phyloP scores from a whole-genome alignment of 257 asterid species.

The Salvia hispanica region DNA sequence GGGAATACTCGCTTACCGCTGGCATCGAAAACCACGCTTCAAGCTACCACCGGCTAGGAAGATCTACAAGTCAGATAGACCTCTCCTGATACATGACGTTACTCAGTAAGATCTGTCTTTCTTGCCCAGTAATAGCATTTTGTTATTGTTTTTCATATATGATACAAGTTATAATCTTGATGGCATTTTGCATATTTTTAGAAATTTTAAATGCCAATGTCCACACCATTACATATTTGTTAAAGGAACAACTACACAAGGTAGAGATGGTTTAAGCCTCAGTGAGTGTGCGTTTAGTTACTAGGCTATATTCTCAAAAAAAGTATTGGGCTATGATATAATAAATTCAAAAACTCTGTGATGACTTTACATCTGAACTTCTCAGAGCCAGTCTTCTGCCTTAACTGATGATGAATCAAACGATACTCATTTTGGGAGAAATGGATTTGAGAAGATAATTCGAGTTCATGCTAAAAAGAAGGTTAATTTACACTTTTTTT shows the following conservation, averaged over 20 bases:
- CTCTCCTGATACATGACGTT: constrained; percentile 55
- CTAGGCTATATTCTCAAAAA: not conserved
- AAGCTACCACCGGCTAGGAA: constrained; percentile 50
- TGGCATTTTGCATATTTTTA: constrained; percentile 4
- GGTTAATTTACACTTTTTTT: constrained; percentile 40
- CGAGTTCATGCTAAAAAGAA: constrained; percentile 65
- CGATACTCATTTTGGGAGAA: constrained; percentile 51
- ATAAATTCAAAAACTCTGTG: constrained; percentile 10
- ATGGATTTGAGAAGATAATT: constrained; percentile 70
- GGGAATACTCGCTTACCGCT: constrained; percentile 38
- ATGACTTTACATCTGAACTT: constrained; percentile 34
- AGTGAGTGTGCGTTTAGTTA: not conserved
- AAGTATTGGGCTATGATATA: too few species aligned
- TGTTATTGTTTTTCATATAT: constrained; percentile 5
- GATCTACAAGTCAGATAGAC: constrained; percentile 65
- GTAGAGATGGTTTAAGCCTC: not conserved
- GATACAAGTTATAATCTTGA: not conserved
- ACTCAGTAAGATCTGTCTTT: constrained; percentile 64
- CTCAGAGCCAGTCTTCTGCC: constrained; percentile 78
- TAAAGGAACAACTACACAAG: not conserved
- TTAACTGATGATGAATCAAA: constrained; percentile 77
- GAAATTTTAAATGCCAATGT: constrained; percentile 14
- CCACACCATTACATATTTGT: not conserved
- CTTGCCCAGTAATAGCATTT: constrained; percentile 6
- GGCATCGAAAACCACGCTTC: constrained; percentile 44